Evolutionary conservation across 83 land plant genomes (phyloP).

Genomic region (Thuja plicata): DNA sequence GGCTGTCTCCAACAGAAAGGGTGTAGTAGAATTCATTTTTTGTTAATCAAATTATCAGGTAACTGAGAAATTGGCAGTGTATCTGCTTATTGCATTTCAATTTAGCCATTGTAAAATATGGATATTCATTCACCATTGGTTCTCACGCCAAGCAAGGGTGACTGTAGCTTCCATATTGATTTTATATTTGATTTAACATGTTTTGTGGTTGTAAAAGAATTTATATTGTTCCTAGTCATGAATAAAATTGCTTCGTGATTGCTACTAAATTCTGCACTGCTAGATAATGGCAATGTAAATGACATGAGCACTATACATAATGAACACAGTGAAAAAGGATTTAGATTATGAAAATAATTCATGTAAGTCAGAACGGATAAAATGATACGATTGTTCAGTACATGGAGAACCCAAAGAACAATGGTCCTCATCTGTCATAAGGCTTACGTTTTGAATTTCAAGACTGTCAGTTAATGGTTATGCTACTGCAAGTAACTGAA

Average conservation of each 20-base stretch:
- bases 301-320: not conserved
- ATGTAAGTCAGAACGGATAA: no score
- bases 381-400: no score
- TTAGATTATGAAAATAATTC: no score
- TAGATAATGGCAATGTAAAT: no score
- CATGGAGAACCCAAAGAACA: no score
- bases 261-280: no score
- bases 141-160: not conserved
- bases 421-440: no score
- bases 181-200: not conserved
- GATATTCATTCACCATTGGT: slow-evolving; percentile 1
- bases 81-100: slow-evolving; percentile 1
- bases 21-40: not conserved
- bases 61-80: not conserved
- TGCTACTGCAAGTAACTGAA: no score
- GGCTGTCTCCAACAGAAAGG: slow-evolving; percentile 4
- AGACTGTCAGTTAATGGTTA: no score
- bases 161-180: not conserved
- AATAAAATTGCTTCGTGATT: not conserved
- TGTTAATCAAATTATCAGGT: not conserved
- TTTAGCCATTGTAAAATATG: not conserved
- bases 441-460: no score
- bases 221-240: not conserved
- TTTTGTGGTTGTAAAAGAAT: not conserved
- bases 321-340: no score